Conservation (phyloP, 2,329 filamentous ascomycete genomes). For the Neoarthrinium moseri region DNA sequence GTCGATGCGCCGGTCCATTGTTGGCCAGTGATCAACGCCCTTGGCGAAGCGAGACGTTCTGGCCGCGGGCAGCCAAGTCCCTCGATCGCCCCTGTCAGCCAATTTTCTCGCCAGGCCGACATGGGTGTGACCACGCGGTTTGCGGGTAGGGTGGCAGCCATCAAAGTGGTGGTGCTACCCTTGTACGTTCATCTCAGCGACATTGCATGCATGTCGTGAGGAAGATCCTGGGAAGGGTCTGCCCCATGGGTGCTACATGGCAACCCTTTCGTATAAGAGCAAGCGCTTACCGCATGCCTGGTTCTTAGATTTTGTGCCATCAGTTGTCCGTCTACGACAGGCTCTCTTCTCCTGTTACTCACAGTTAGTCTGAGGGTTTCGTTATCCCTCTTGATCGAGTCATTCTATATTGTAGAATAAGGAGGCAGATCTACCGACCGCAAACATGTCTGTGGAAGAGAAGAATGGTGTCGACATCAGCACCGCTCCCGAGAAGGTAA, state of each 20-base stretch:
- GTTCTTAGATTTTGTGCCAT: background rate
- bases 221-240: background rate
- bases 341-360: background rate
- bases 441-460: slow-evolving; percentile 3
- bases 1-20: background rate
- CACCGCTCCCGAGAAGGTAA: slow-evolving; percentile 8
- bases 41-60: background rate
- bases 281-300: background rate
- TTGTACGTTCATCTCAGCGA: slow-evolving; percentile 2
- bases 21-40: slow-evolving; percentile 1
- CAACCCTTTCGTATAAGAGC: slow-evolving; percentile 1
- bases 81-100: background rate
- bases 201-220: slow-evolving; percentile 1
- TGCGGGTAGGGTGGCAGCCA: slow-evolving; percentile 8
- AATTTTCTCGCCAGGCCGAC: background rate
- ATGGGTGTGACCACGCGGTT: slow-evolving; percentile 2
- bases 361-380: background rate
- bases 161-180: background rate
- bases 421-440: background rate
- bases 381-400: background rate
- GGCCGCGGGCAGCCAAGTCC: background rate
- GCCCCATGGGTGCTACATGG: too few species aligned
- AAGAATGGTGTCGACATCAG: background rate
- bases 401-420: background rate
- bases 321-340: background rate